Percentiles rank a stretch among this genome's conserved stretches.
phyloP scores from a whole-genome alignment of 495 filamentous ascomycete species.

The Penicillium taxi region DNA sequence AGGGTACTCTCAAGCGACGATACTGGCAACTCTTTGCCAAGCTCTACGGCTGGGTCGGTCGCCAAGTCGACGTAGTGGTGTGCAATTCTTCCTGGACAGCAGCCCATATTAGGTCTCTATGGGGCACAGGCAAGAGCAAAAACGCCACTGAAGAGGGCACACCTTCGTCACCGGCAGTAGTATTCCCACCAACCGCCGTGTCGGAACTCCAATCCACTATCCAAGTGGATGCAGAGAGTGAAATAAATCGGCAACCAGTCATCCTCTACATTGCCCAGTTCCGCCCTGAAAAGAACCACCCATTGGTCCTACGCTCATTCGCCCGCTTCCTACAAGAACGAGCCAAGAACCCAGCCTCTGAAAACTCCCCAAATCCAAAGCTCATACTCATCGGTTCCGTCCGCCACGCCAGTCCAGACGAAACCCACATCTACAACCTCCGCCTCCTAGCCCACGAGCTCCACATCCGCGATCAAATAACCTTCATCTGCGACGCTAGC shows the following conservation, averaged over 20 bases:
- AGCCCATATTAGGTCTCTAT: slow-evolving; percentile 69
- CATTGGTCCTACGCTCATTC: slow-evolving; percentile 75
- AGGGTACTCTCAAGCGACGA: slow-evolving; percentile 56
- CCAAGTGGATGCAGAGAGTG: slow-evolving; percentile 56
- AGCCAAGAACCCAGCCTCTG: slow-evolving; percentile 38
- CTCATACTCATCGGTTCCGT: slow-evolving; percentile 85
- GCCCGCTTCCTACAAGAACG: slow-evolving; percentile 54
- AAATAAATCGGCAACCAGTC: slow-evolving; percentile 55
- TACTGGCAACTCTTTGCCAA: slow-evolving; percentile 86
- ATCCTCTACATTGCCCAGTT: slow-evolving; percentile 95
- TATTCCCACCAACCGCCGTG: slow-evolving; percentile 90
- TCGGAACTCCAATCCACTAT: slow-evolving; percentile 66
- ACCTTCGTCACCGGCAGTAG: slow-evolving; percentile 43
- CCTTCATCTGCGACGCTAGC: slow-evolving; percentile 80
- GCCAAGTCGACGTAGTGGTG: slow-evolving; percentile 84
- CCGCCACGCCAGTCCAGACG: slow-evolving; percentile 66
- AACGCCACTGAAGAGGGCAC: slow-evolving; percentile 21
- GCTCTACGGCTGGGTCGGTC: slow-evolving; percentile 73
- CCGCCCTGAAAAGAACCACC: slow-evolving; percentile 93
- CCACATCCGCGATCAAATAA: slow-evolving; percentile 68
- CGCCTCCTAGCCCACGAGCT: slow-evolving; percentile 83
- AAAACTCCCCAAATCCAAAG: slow-evolving; percentile 28
- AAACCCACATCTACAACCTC: slow-evolving; percentile 83
- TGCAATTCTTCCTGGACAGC: slow-evolving; percentile 95
- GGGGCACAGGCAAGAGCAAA: slow-evolving; percentile 45